phyloP scores from a whole-genome alignment of 1,284 basidiomycete species.

The Ganoderma leucocontextum region DNA sequence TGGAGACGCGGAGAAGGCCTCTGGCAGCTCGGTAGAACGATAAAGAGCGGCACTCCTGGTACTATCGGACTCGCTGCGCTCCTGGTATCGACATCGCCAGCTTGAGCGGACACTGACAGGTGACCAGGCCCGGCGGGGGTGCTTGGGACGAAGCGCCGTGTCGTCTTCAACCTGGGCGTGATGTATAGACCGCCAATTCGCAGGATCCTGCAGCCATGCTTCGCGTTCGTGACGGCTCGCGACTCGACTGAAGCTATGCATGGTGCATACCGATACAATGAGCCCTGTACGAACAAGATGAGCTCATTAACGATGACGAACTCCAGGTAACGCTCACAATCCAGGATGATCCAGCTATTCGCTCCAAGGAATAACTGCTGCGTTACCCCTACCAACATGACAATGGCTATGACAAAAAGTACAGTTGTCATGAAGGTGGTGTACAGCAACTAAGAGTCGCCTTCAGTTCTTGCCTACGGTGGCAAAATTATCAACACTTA shows the following conservation, averaged over 20 bases:
- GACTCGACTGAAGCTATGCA: constrained; percentile 70
- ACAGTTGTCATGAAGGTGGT: constrained; percentile 62
- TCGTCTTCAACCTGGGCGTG: constrained; percentile 38
- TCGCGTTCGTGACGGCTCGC: constrained; percentile 71
- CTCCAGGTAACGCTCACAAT: constrained; percentile 52
- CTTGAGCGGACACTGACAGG: constrained; percentile 35
- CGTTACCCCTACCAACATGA: constrained; percentile 60
- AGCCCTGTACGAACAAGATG: constrained; percentile 51
- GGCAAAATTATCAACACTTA: constrained; percentile 37
- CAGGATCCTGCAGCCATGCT: constrained; percentile 58
- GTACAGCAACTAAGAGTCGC: constrained; percentile 57
- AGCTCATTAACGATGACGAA: constrained; percentile 5
- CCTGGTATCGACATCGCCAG: constrained; percentile 29
- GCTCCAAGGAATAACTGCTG: constrained; percentile 53
- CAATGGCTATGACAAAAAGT: constrained; percentile 57
- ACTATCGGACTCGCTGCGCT: constrained; percentile 25
- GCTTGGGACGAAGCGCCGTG: constrained; percentile 32
- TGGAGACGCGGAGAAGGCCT: constrained; percentile 20
- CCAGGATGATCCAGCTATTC: constrained; percentile 60
- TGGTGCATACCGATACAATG: constrained; percentile 62
- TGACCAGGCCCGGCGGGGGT: constrained; percentile 36
- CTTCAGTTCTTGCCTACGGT: neutral
- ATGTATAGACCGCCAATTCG: constrained; percentile 49
- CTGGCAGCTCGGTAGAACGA: constrained; percentile 21
- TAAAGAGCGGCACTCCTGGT: constrained; percentile 23